A percentile compares a stretch with the other conserved stretches of the same genome.
Conservation (phyloP, 2,329 filamentous ascomycete species). For the Penicillium sp. region DNA sequence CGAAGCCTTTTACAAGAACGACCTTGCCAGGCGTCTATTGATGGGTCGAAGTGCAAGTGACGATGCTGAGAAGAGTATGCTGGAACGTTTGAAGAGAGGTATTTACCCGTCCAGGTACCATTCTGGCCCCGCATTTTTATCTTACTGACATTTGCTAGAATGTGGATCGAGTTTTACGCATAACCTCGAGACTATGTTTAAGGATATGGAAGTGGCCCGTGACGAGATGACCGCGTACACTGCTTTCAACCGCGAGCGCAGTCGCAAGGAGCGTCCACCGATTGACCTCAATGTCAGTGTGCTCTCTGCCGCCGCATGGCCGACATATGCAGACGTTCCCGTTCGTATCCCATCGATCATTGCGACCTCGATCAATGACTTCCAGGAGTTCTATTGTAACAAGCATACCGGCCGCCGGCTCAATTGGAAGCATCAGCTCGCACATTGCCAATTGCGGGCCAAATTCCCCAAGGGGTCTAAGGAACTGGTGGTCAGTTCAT, state of each 20-base stretch:
- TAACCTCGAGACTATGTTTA: slow-evolving; percentile 99
- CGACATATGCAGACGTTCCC: slow-evolving; percentile 77
- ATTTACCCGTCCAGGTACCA: slow-evolving; percentile 23
- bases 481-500: slow-evolving; percentile 86
- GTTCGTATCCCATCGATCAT: slow-evolving; percentile 78
- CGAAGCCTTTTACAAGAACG: slow-evolving; percentile 98
- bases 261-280: slow-evolving; percentile 59
- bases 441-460: slow-evolving; percentile 83
- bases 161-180: slow-evolving; percentile 94
- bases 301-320: slow-evolving; percentile 90
- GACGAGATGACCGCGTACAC: slow-evolving; percentile 94
- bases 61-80: slow-evolving; percentile 95
- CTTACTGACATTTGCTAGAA: slow-evolving; percentile 55
- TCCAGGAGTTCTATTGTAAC: slow-evolving; percentile 81
- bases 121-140: not conserved
- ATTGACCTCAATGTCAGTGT: slow-evolving; percentile 85
- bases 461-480: slow-evolving; percentile 79
- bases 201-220: slow-evolving; percentile 88
- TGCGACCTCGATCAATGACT: slow-evolving; percentile 74
- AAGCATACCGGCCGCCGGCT: slow-evolving; percentile 89
- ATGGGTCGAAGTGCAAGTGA: slow-evolving; percentile 92
- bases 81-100: slow-evolving; percentile 80
- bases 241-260: slow-evolving; percentile 64
- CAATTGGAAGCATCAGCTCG: slow-evolving; percentile 90
- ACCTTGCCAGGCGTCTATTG: slow-evolving; percentile 83